A percentile compares a stretch with the other conserved stretches of the same genome.
Evolutionary conservation across 495 filamentous ascomycete genomes (phyloP).

Genomic region (Aspergillus kassunensis): DNA sequence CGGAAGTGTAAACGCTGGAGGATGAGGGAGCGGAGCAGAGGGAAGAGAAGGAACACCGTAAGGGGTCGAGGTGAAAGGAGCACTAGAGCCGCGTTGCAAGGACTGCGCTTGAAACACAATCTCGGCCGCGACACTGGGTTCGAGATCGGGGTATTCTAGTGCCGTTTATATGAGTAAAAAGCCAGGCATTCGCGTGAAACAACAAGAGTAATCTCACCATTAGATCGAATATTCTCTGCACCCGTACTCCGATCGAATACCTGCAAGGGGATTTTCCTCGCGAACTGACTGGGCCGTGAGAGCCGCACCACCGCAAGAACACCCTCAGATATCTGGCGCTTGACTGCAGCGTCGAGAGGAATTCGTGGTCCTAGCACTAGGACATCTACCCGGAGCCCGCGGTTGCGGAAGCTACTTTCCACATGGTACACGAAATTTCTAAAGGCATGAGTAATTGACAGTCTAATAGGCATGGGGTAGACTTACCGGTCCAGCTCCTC

Average conservation of each 20-base stretch:
- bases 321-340: conserved; percentile 82
- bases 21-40: conserved; percentile 34
- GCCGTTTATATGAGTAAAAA: conserved; percentile 11
- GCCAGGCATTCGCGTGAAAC: conserved; percentile 1
- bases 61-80: conserved; percentile 39
- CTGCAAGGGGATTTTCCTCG: conserved; percentile 70
- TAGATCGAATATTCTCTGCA: conserved; percentile 67
- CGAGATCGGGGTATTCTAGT: conserved; percentile 73
- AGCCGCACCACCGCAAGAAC: conserved; percentile 82
- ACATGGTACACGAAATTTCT: conserved; percentile 80
- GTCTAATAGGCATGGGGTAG: neutral
- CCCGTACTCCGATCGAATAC: conserved; percentile 78
- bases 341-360: conserved; percentile 68
- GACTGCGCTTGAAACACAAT: conserved; percentile 74
- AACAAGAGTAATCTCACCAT: conserved; percentile 45
- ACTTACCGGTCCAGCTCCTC: conserved; percentile 71
- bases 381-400: conserved; percentile 68
- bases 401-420: conserved; percentile 65
- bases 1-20: conserved; percentile 27
- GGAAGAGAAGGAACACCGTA: conserved; percentile 42
- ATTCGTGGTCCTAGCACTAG: conserved; percentile 76
- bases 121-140: conserved; percentile 70
- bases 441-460: conserved; percentile 2
- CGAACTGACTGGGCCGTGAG: conserved; percentile 59
- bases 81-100: conserved; percentile 42